Percentiles rank a stretch among this genome's conserved stretches.
Evolutionary conservation across 2,329 filamentous ascomycete species (phyloP).

Genomic region (Aureobasidium sp.): DNA sequence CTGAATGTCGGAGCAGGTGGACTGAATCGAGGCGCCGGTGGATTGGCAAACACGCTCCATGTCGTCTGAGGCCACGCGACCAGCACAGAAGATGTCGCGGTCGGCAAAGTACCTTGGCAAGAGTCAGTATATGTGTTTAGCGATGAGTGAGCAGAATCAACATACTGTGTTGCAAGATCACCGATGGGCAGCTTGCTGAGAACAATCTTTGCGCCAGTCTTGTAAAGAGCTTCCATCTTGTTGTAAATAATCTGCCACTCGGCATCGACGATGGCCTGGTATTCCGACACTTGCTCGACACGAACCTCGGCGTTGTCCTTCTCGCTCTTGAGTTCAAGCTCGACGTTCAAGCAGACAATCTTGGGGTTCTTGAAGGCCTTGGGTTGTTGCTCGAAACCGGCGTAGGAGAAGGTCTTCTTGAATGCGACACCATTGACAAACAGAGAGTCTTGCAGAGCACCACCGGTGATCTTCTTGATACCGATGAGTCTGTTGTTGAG

Average conservation of each 20-base stretch:
- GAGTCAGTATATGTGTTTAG: background rate
- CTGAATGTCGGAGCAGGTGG: conserved; percentile 92
- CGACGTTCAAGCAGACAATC: conserved; percentile 95
- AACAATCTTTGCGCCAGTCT: conserved; percentile 94
- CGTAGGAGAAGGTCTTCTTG: conserved; percentile 99
- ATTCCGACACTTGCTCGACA: conserved; percentile 96
- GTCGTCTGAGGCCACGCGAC: conserved; percentile 82
- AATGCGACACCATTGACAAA: conserved; percentile 98
- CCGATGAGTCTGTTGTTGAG: conserved; percentile 97
- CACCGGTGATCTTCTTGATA: conserved; percentile 95
- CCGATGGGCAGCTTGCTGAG: conserved; percentile 96
- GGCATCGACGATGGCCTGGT: conserved; percentile 97
- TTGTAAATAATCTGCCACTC: conserved; percentile 99
- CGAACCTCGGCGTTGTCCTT: conserved; percentile 99
- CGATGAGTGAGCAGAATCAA: background rate
- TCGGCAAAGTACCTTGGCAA: conserved; percentile 74
- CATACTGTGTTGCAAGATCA: conserved; percentile 83
- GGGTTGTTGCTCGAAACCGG: conserved; percentile 97
- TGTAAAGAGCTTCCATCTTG: conserved; percentile 91
- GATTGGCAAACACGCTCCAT: conserved; percentile 95
- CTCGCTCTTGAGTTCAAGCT: conserved; percentile 96
- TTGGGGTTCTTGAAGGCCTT: conserved; percentile 92
- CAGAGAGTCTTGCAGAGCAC: conserved; percentile 88
- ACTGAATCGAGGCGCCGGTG: conserved; percentile 85
- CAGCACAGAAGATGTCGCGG: conserved; percentile 95